phyloP scores from a whole-genome alignment of 345 rosid species.

The Balakata baccata region DNA sequence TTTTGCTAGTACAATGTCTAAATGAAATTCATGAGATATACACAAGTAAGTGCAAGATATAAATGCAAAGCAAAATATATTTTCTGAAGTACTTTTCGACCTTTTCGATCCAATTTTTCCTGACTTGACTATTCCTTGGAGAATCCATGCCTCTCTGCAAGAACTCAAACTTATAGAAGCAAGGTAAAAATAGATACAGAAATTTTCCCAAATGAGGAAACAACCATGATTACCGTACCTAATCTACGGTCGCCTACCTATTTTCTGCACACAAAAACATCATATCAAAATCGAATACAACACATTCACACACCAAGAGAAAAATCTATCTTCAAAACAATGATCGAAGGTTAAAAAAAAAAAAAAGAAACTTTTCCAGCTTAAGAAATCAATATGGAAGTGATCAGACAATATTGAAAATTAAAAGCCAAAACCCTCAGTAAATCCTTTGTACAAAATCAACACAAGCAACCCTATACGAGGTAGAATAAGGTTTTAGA shows the following conservation, averaged over 20 bases:
- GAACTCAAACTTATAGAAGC: background rate
- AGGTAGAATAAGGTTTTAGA: conserved; percentile 17
- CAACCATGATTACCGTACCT: background rate
- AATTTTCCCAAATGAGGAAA: background rate
- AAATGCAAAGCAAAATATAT: background rate
- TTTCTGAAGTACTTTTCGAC: background rate
- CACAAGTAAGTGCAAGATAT: no score
- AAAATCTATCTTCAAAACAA: background rate
- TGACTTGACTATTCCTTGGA: conserved; percentile 10
- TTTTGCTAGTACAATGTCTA: no score
- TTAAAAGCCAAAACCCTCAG: background rate
- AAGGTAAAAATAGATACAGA: background rate
- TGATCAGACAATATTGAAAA: background rate
- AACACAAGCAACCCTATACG: conserved; percentile 1
- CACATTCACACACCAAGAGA: background rate
- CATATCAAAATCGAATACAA: background rate
- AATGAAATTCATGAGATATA: background rate
- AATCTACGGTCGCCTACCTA: background rate
- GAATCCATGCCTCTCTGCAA: background rate
- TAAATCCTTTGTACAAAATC: background rate
- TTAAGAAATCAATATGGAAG: background rate
- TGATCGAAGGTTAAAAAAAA: background rate
- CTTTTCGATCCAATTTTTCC: background rate
- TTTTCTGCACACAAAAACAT: background rate
- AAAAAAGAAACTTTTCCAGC: background rate